Conservation (phyloP, 306 rosid species). For the Rosa lucieae region DNA sequence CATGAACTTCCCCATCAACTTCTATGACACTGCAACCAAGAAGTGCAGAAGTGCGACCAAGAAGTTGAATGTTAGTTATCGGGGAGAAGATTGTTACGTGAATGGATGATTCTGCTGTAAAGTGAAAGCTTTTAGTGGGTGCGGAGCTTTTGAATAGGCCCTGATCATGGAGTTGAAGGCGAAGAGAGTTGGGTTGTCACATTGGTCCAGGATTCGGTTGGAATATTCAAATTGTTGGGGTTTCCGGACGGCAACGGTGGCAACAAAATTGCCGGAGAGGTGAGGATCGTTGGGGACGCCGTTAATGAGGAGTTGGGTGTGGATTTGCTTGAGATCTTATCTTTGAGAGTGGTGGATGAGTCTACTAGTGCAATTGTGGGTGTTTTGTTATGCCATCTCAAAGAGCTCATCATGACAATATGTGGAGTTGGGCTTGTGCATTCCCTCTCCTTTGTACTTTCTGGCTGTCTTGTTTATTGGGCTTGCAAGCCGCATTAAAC, state of each 20-base stretch:
- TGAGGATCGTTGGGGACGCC: slow-evolving; percentile 33
- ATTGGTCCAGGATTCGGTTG: slow-evolving; percentile 28
- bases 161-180: slow-evolving; percentile 59
- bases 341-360: slow-evolving; percentile 29
- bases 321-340: slow-evolving; percentile 45
- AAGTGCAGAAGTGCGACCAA: slow-evolving; percentile 40
- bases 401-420: slow-evolving; percentile 29
- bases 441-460: too few species aligned
- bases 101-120: too few species aligned
- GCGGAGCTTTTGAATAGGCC: too few species aligned
- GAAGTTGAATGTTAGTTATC: slow-evolving; percentile 62
- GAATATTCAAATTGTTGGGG: slow-evolving; percentile 35
- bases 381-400: slow-evolving; percentile 35
- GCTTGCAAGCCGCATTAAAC: too few species aligned
- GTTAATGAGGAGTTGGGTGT: slow-evolving; percentile 37
- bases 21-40: too few species aligned
- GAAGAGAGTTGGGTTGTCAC: slow-evolving; percentile 41
- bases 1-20: too few species aligned
- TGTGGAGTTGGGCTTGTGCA: too few species aligned
- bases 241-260: slow-evolving; percentile 36
- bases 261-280: slow-evolving; percentile 37
- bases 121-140: too few species aligned
- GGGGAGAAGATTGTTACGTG: slow-evolving; percentile 26
- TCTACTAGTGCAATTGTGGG: slow-evolving; percentile 40
- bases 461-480: too few species aligned